Percentiles rank a stretch among this genome's conserved stretches.
These are phyloP conservation scores for Aphanomyces euteiches DNA, from an alignment of 352 stramenopile species.

Conservation along the genomic window DNA sequence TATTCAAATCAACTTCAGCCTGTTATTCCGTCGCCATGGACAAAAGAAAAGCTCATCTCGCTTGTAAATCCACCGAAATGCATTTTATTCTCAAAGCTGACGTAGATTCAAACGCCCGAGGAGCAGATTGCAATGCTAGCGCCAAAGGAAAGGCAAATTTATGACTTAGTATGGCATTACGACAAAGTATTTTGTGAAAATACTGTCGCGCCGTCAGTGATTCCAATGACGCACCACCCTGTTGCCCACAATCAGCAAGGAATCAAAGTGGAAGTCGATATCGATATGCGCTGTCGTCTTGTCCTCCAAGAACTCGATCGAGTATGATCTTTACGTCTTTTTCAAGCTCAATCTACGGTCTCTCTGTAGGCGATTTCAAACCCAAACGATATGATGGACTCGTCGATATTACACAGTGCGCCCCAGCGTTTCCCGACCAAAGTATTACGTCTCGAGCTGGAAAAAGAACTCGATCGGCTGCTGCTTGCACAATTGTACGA, in stretches of 20 bases:
- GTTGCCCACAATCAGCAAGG: constrained; percentile 32
- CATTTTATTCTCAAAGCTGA: not conserved
- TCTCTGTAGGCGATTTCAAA: constrained; percentile 62
- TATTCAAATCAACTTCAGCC: constrained; percentile 55
- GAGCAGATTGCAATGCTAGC: constrained; percentile 69
- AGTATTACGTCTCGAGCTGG: constrained; percentile 84
- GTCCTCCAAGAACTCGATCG: constrained; percentile 88
- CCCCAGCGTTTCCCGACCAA: constrained; percentile 88
- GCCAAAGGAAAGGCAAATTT: constrained; percentile 52
- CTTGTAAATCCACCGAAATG: constrained; percentile 35
- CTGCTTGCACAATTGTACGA: constrained; percentile 82
- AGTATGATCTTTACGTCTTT: constrained; percentile 1
- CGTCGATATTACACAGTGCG: constrained; percentile 81
- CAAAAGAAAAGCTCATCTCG: constrained; percentile 53
- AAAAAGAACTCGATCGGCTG: constrained; percentile 88
- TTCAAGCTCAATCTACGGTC: not conserved
- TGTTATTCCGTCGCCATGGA: constrained; percentile 44
- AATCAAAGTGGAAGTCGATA: constrained; percentile 65
- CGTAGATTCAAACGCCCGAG: constrained; percentile 46
- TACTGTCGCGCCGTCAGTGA: constrained; percentile 45
- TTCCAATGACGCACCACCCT: constrained; percentile 38
- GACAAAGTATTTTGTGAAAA: constrained; percentile 50
- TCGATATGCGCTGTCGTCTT: constrained; percentile 82
- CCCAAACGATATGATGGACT: constrained; percentile 89
- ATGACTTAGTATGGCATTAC: constrained; percentile 62